These are phyloP conservation scores for Carex arenaria DNA, from an alignment of 202 grass and related monocot genomes.

Conservation along the genomic window DNA sequence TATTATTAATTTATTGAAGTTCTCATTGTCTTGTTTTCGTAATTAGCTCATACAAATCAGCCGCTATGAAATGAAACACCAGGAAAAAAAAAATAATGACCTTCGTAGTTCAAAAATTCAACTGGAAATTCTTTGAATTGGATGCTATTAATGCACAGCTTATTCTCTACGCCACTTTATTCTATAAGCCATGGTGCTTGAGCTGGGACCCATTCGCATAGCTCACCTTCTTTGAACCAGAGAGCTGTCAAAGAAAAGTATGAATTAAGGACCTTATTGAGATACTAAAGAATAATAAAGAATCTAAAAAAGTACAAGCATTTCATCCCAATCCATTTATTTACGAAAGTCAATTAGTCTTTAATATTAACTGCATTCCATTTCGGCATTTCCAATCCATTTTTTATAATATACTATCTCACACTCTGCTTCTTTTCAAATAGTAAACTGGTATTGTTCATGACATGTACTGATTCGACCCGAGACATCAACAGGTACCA, in stretches of 20 bases:
- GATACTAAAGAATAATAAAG: no score
- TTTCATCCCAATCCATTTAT: no score
- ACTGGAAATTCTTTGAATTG: not conserved
- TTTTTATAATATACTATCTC: not conserved
- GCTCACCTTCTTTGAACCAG: slow-evolving; percentile 84
- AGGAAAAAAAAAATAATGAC: not conserved
- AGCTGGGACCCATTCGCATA: slow-evolving; percentile 70
- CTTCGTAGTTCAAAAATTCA: slow-evolving; percentile 9
- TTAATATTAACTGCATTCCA: not conserved
- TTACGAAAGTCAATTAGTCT: not conserved
- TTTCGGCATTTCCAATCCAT: not conserved
- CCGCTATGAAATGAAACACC: not conserved
- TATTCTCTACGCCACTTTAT: slow-evolving; percentile 29
- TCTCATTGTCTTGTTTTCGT: slow-evolving; percentile 2
- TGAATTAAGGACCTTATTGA: no score
- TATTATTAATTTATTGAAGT: not conserved
- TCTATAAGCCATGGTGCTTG: slow-evolving; percentile 77
- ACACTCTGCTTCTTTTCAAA: not conserved
- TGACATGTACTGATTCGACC: not conserved
- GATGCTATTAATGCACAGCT: not conserved
- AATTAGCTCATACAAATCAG: slow-evolving; percentile 19
- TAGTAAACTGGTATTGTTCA: not conserved
- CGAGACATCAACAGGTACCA: not conserved
- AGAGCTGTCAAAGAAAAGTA: slow-evolving; percentile 43
- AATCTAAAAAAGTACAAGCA: no score